phyloP scores from a whole-genome alignment of 805 yeast species.

The Candida xyloterini region DNA sequence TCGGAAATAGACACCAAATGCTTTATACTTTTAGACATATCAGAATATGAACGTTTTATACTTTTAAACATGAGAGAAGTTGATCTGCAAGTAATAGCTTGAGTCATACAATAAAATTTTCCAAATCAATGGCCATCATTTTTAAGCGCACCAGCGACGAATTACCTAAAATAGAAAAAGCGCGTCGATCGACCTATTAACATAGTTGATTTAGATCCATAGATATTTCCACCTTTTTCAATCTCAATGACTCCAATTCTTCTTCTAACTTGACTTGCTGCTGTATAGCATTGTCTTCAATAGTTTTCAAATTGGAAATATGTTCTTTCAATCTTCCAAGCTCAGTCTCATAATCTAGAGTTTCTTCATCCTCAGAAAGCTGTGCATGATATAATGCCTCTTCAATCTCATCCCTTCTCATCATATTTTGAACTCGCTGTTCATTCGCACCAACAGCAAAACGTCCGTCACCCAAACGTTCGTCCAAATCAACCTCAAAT shows the following conservation, averaged over 20 bases:
- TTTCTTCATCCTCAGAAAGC: slow-evolving; percentile 18
- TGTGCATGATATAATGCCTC: slow-evolving; percentile 34
- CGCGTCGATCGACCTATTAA: slow-evolving; percentile 11
- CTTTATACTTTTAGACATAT: slow-evolving; percentile 39
- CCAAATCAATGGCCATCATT: slow-evolving; percentile 1
- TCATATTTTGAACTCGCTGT: slow-evolving; percentile 22
- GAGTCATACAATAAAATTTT: slow-evolving; percentile 13
- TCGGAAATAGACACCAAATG: slow-evolving; percentile 84
- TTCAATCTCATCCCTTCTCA: slow-evolving; percentile 32
- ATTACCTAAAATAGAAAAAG: slow-evolving; percentile 11
- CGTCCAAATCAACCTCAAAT: slow-evolving; percentile 23
- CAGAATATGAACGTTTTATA: slow-evolving; percentile 32
- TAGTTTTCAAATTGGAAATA: not conserved
- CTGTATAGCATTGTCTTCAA: slow-evolving; percentile 2
- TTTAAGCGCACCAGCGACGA: slow-evolving; percentile 18
- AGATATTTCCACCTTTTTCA: slow-evolving; percentile 1
- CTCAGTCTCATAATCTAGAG: slow-evolving; percentile 4
- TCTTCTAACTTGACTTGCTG: not conserved
- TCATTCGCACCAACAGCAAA: slow-evolving; percentile 32
- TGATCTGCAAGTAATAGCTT: slow-evolving; percentile 1
- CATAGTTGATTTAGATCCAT: slow-evolving; percentile 4
- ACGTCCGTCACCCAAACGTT: slow-evolving; percentile 26
- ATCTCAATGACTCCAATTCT: slow-evolving; percentile 1
- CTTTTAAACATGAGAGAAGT: slow-evolving; percentile 14
- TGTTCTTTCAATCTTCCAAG: slow-evolving; percentile 1